phyloP scores from a whole-genome alignment of 2,329 filamentous ascomycete species.

The Xylariaceae sp. region DNA sequence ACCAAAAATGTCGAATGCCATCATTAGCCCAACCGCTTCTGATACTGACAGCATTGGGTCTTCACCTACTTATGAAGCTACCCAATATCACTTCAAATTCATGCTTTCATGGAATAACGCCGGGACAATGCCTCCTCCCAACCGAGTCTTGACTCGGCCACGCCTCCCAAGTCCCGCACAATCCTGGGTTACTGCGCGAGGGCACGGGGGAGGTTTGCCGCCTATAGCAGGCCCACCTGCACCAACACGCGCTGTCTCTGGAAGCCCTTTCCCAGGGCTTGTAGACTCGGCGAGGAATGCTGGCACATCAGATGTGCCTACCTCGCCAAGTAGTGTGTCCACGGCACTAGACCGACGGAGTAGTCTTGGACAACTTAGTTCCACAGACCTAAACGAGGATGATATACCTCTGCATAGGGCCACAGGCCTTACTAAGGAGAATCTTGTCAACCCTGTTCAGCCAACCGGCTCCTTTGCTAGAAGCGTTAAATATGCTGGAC shows the following conservation, averaged over 20 bases:
- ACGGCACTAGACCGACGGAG: slow-evolving; percentile 33
- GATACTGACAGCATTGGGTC: slow-evolving; percentile 63
- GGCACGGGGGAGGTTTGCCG: slow-evolving; percentile 48
- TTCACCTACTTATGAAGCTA: slow-evolving; percentile 60
- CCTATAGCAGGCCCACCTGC: slow-evolving; percentile 49
- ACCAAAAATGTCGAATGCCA: slow-evolving; percentile 45
- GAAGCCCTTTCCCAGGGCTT: slow-evolving; percentile 53
- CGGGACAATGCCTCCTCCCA: slow-evolving; percentile 60
- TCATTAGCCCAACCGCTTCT: slow-evolving; percentile 48
- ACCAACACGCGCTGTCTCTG: slow-evolving; percentile 56
- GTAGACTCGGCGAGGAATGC: slow-evolving; percentile 61
- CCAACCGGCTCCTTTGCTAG: slow-evolving; percentile 54
- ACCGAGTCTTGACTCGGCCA: slow-evolving; percentile 71
- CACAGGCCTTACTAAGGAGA: slow-evolving; percentile 38
- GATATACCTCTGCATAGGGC: slow-evolving; percentile 31
- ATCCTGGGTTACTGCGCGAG: slow-evolving; percentile 58
- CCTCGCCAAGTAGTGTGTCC: slow-evolving; percentile 35
- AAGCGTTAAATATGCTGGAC: slow-evolving; percentile 68
- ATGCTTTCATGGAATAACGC: slow-evolving; percentile 69
- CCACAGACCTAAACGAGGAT: slow-evolving; percentile 33
- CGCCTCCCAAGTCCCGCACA: slow-evolving; percentile 76
- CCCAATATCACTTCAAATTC: slow-evolving; percentile 75
- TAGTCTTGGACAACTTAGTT: slow-evolving; percentile 31
- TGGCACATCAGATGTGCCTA: slow-evolving; percentile 43
- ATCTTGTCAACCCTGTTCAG: slow-evolving; percentile 52